Evolutionary conservation across 2,329 filamentous ascomycete genomes (phyloP).

Genomic region (Neoscytalidium dimidiatum): DNA sequence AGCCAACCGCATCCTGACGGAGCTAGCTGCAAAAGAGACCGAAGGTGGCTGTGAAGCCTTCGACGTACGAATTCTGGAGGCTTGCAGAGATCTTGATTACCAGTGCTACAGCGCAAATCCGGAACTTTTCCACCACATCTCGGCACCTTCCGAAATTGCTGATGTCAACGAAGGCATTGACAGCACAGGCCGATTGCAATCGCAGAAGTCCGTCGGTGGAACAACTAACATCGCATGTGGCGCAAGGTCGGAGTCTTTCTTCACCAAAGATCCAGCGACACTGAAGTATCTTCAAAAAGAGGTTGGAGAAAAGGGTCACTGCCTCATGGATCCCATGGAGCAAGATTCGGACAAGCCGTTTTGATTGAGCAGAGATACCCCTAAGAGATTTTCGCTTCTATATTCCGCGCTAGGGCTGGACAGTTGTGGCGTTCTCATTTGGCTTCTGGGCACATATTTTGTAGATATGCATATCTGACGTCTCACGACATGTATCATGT

Average conservation of each 20-base stretch:
- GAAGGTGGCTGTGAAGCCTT: slow-evolving; percentile 32
- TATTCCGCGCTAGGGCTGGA: background rate
- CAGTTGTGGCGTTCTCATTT: background rate
- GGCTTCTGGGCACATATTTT: background rate
- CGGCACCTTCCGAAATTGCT: slow-evolving; percentile 35
- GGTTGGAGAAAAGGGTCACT: slow-evolving; percentile 29
- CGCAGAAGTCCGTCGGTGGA: background rate
- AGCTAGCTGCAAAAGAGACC: slow-evolving; percentile 22
- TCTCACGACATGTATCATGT: background rate
- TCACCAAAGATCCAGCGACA: slow-evolving; percentile 25
- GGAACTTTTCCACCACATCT: slow-evolving; percentile 44
- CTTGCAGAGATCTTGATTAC: slow-evolving; percentile 38
- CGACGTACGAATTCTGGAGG: slow-evolving; percentile 42
- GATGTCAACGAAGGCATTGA: slow-evolving; percentile 24
- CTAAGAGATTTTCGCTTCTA: background rate
- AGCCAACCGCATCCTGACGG: slow-evolving; percentile 31
- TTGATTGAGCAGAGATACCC: slow-evolving; percentile 14
- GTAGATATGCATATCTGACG: background rate
- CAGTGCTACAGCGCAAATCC: slow-evolving; percentile 40
- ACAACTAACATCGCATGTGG: slow-evolving; percentile 38
- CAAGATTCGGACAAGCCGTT: slow-evolving; percentile 19
- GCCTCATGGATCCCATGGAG: slow-evolving; percentile 26
- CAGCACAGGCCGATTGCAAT: slow-evolving; percentile 13
- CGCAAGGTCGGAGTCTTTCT: slow-evolving; percentile 29
- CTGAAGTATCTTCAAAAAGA: slow-evolving; percentile 30